Percentiles rank a stretch among this genome's conserved stretches.
Evolutionary conservation across 164 flowering plant species (phyloP).

Genomic region (Annona squamosa): DNA sequence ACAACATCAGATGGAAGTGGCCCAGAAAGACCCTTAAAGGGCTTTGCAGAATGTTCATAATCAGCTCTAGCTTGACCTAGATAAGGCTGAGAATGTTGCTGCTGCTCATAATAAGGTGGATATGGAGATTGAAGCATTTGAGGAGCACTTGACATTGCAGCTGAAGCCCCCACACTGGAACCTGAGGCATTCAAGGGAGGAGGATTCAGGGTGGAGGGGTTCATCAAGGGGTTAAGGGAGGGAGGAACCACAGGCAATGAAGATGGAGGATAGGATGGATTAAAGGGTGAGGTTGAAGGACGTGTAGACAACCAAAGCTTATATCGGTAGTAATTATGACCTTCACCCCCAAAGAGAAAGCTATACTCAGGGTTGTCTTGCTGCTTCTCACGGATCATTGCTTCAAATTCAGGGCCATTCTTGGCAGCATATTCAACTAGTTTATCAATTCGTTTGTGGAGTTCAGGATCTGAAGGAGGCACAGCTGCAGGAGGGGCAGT

Average conservation of each 20-base stretch:
- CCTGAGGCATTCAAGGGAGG: slow-evolving; percentile 28
- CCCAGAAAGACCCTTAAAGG: slow-evolving; percentile 72
- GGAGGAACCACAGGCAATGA: slow-evolving; percentile 54
- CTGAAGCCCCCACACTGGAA: slow-evolving; percentile 26
- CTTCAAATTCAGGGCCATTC: slow-evolving; percentile 96
- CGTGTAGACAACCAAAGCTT: slow-evolving; percentile 70
- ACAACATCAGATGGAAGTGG: slow-evolving; percentile 93
- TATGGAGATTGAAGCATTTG: slow-evolving; percentile 69
- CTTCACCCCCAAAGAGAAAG: slow-evolving; percentile 94
- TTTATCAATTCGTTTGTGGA: slow-evolving; percentile 87
- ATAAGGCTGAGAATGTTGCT: slow-evolving; percentile 55
- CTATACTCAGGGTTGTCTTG: slow-evolving; percentile 83
- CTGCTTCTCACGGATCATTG: slow-evolving; percentile 91
- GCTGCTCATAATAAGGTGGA: slow-evolving; percentile 66
- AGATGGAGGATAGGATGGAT: slow-evolving; percentile 48
- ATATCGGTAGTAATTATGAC: slow-evolving; percentile 77
- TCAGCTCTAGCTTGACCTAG: slow-evolving; percentile 54
- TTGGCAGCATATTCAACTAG: slow-evolving; percentile 80
- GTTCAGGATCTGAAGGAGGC: slow-evolving; percentile 91
- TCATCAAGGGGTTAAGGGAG: slow-evolving; percentile 56
- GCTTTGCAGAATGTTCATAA: slow-evolving; percentile 50
- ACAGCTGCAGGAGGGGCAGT: slow-evolving; percentile 63
- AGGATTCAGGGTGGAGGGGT: slow-evolving; percentile 25
- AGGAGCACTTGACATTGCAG: slow-evolving; percentile 38
- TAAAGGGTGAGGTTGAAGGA: slow-evolving; percentile 53